Evolutionary conservation across 176 grass and related monocot genomes (phyloP), one percentile per base, ranked within the genome.

Genomic region (Miscanthus lutarioriparius): DNA sequence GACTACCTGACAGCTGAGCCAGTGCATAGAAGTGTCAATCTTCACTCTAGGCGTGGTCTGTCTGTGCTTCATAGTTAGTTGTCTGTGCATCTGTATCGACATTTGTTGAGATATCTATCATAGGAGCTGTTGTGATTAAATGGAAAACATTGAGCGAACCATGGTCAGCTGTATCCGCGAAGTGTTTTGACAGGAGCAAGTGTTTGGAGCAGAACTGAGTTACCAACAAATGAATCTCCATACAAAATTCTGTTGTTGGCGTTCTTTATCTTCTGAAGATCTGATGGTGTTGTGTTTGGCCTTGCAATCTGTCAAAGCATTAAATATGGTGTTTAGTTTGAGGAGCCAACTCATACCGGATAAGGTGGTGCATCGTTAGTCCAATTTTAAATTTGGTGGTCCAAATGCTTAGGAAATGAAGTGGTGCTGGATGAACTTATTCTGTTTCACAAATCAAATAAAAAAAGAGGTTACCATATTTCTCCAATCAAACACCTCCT

Each of bases 1-100:
- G 84, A 66, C 81, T 99, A 76, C 90, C 90, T 3, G 87, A 96
- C 37, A 94, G 89, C 88, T 86, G 88, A 94, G 20, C 80, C 30
- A 36, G 88, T 67, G 79, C 75, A 74, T 63, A 82, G 69, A 67
- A 27, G 48, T 45, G 73, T n/a, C 63, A 89, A 17, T 35, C 79
- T 92, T 48, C 59, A 58, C 44, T 53, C 65, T 83, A 84, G 47
- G n/a, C 51, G 22, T 82, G 72, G 48, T 58, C 13, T 38, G 33
- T 75, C 48, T 80, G 39, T 74, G 79, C 66, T 59, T 61, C 56
- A 15, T 77, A 76, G 51, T 61, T 89, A 68, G 14, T 41, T 67
- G 49, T 82, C 19, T 84, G 13, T 70, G 40, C 15, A 39, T 73
- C 75, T 39, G 53, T 71, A 78, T 64, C 7, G 16, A 54, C 49